A percentile compares a stretch with the other conserved stretches of the same genome.
Evolutionary conservation across 768 basidiomycete species (phyloP).

Genomic region (Lactarius vividus): DNA sequence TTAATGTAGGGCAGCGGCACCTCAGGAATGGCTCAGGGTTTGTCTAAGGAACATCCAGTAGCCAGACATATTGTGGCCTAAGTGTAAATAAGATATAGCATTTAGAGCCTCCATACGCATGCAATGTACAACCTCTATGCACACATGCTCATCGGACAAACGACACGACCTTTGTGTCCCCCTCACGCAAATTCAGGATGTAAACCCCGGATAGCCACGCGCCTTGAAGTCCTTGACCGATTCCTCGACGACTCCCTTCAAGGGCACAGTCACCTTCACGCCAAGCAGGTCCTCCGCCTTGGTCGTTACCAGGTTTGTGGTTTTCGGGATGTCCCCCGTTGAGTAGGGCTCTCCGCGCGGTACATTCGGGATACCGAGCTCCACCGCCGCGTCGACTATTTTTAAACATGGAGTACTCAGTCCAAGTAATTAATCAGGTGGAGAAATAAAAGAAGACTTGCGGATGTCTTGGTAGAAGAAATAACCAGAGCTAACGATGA

Average conservation of each 20-base stretch:
- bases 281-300: constrained; percentile 13
- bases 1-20: constrained; percentile 6
- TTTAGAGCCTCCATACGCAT: background rate
- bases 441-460: background rate
- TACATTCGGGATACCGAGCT: constrained; percentile 13
- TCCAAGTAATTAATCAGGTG: background rate
- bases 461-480: constrained; percentile 19
- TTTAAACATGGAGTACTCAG: background rate
- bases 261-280: background rate
- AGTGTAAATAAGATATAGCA: background rate
- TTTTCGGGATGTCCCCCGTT: background rate
- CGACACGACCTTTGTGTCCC: background rate
- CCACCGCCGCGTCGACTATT: constrained; percentile 14
- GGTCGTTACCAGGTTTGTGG: background rate
- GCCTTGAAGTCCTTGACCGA: constrained; percentile 12
- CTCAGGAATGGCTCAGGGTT: background rate
- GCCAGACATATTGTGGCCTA: background rate
- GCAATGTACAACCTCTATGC: background rate
- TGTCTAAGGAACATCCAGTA: background rate
- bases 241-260: constrained; percentile 15
- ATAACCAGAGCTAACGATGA: constrained; percentile 9
- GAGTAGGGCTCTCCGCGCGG: constrained; percentile 17
- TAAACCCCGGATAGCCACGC: constrained; percentile 19
- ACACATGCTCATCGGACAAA: background rate
- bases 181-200: background rate